These are phyloP conservation scores for Yamadazyma sp. DNA, from an alignment of 805 yeast genomes.

Conservation along the genomic window DNA sequence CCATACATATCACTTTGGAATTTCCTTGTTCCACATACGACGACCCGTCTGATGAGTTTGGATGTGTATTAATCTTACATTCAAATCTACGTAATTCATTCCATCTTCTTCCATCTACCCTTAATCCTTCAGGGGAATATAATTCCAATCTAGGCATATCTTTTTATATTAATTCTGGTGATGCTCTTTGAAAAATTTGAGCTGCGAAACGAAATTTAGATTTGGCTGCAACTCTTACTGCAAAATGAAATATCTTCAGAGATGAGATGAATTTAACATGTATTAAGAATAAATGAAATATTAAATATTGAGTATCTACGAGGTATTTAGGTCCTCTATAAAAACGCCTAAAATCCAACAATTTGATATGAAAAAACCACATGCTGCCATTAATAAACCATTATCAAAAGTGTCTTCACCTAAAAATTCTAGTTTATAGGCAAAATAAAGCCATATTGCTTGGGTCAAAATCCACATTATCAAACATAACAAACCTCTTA, in stretches of 20 bases:
- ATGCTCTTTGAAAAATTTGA: not conserved
- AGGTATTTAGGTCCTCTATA: slow-evolving; percentile 30
- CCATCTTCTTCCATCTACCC: slow-evolving; percentile 94
- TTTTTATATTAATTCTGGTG: no score
- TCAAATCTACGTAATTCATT: slow-evolving; percentile 83
- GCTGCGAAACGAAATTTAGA: no score
- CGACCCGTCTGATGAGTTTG: slow-evolving; percentile 86
- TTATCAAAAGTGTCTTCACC: slow-evolving; percentile 65
- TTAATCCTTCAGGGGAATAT: slow-evolving; percentile 91
- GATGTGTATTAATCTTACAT: slow-evolving; percentile 83
- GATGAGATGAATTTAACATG: not conserved
- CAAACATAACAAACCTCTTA: slow-evolving; percentile 41
- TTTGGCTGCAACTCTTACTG: no score
- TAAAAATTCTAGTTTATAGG: slow-evolving; percentile 75
- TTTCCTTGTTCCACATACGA: slow-evolving; percentile 90
- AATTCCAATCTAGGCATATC: slow-evolving; percentile 69
- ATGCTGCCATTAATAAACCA: slow-evolving; percentile 53
- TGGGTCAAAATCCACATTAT: slow-evolving; percentile 69
- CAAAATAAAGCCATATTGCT: slow-evolving; percentile 74
- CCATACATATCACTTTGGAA: slow-evolving; percentile 79
- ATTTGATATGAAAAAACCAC: slow-evolving; percentile 59
- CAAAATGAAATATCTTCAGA: not conserved
- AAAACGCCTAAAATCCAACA: slow-evolving; percentile 58
- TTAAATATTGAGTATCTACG: not conserved
- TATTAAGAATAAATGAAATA: not conserved